A percentile compares a stretch with the other conserved stretches of the same genome.
phyloP scores from a whole-genome alignment of 164 flowering plant genomes.

The Houttuynia cordata region DNA sequence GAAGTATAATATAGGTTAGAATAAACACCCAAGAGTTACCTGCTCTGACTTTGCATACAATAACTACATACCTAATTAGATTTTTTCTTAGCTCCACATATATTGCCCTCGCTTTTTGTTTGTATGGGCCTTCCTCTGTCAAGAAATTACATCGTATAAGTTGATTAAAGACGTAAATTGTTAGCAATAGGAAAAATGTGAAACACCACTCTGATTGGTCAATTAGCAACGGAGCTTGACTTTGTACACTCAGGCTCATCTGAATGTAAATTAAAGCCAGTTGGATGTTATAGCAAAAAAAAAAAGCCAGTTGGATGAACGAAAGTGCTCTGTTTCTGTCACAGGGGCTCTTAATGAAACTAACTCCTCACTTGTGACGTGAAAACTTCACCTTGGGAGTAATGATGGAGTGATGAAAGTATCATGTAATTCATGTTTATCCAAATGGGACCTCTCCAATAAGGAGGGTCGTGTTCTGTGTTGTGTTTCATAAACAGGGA shows the following conservation, averaged over 20 bases:
- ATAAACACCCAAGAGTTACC: background rate
- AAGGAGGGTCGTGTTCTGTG: slow-evolving; percentile 93
- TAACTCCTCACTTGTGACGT: background rate
- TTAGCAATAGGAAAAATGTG: too few species aligned
- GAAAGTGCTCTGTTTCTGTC: too few species aligned
- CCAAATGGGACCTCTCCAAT: slow-evolving; percentile 98
- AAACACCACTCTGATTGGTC: too few species aligned
- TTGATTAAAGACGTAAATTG: too few species aligned
- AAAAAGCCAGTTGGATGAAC: too few species aligned
- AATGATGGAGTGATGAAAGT: slow-evolving; percentile 80
- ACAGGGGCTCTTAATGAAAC: background rate
- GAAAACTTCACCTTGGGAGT: slow-evolving; percentile 46
- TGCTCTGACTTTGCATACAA: background rate
- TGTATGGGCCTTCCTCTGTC: slow-evolving; percentile 45
- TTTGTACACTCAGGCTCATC: too few species aligned
- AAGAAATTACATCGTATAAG: background rate
- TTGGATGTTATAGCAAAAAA: too few species aligned
- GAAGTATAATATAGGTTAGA: background rate
- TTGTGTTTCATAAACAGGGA: slow-evolving; percentile 91
- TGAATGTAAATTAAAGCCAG: too few species aligned
- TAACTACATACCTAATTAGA: slow-evolving; percentile 53
- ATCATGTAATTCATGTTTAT: slow-evolving; percentile 95
- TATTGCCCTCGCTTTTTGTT: slow-evolving; percentile 31
- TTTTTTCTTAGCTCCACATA: slow-evolving; percentile 63
- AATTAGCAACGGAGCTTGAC: too few species aligned